phyloP scores from a whole-genome alignment of 2,329 filamentous ascomycete species.

The Monilinia polystroma region DNA sequence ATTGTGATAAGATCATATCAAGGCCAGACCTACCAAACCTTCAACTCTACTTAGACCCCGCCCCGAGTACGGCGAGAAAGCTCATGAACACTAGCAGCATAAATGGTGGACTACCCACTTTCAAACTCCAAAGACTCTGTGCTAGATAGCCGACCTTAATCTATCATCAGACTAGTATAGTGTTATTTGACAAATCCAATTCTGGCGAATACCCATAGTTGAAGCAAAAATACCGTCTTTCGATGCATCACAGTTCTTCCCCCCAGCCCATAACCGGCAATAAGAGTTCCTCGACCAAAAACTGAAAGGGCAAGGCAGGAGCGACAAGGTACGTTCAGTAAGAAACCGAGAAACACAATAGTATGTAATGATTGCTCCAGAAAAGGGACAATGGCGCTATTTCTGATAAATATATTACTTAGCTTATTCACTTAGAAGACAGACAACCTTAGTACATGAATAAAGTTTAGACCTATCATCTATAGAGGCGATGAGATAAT shows the following conservation, averaged over 20 bases:
- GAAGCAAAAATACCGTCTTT: background rate
- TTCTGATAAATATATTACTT: background rate
- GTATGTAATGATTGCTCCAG: background rate
- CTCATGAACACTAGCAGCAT: background rate
- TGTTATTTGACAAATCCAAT: background rate
- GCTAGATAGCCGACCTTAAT: background rate
- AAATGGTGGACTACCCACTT: background rate
- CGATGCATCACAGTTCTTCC: background rate
- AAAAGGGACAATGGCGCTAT: background rate
- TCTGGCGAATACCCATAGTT: background rate
- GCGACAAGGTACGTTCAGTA: background rate
- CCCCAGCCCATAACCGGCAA: background rate
- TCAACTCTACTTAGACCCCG: background rate
- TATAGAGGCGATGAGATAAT: background rate
- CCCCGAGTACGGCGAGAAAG: background rate
- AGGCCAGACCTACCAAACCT: background rate
- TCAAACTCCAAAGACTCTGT: background rate
- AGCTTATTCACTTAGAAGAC: no score
- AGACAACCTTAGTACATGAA: background rate
- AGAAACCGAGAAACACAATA: background rate
- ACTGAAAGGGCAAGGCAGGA: background rate
- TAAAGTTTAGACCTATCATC: background rate
- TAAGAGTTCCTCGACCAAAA: background rate
- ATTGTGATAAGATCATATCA: background rate
- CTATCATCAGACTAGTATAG: background rate